Base-by-base conservation (phyloP, 768 basidiomycete genomes). In the Hypholoma sublateritium region DNA sequence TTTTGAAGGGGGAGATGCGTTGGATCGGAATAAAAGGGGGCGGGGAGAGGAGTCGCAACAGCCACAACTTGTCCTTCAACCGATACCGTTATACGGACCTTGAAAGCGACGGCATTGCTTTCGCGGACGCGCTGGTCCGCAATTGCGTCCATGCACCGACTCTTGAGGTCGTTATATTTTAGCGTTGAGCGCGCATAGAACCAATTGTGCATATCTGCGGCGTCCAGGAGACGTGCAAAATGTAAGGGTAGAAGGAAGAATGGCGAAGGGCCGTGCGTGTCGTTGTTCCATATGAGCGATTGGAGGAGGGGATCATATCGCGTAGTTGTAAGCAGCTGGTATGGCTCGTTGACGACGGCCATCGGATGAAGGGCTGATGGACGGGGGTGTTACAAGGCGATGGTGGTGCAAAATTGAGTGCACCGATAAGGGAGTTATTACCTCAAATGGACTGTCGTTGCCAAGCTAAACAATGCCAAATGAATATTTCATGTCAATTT, bases 161-260 rank as follows among this genome's bases (percentile, higher is more conserved):
- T 17, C 54, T 76, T 75, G 32, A 90, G 69, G 3, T 62, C 55
- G 0, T 64, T 39, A 55, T 80, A 77, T 11, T 77, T 72, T 35
- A 85, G 56, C 2, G 70, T 62, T 21, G 62, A 47, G 47, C 65
- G 65, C 17, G 69, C 73, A 19, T 72, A 58, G 2, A 65, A 42
- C 88, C 89, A 89, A 7, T 62, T 70, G 64, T 88, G 82, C n/a
- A 66, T 61, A 17, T 68, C 60, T 2, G 81, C 79, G 6, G 86
- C 85, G 16, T 75, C 69, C 11, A 67, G 47, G 0, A 93, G 77
- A 46, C 91, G 84, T 36, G 87, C 80, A 52, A 78, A 67, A 59
- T 92, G 89, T 63, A 80, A 79, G 0, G 66, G 70, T 11, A 91
- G 79, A 0, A 91, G 70, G n/a, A 91, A 70, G 61, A 84, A 88